These are phyloP conservation scores for Penicillium longicatenatum DNA, from an alignment of 495 filamentous ascomycete species.

Conservation along the genomic window DNA sequence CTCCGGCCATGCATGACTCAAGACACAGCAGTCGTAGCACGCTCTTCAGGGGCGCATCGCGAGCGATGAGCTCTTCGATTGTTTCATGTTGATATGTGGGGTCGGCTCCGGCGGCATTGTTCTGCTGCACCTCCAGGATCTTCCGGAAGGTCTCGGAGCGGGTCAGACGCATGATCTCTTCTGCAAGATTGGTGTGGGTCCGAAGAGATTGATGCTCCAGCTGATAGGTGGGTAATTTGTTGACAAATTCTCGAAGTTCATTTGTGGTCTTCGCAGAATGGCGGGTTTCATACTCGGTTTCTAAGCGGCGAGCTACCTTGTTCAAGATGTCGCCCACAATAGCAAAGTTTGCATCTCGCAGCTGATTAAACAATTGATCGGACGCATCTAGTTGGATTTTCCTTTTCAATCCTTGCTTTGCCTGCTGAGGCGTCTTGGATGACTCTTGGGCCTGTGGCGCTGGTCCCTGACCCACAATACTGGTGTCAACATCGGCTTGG, in stretches of 20 bases:
- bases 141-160: constrained; percentile 84
- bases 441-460: constrained; percentile 54
- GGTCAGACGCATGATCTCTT: constrained; percentile 93
- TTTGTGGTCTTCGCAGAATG: constrained; percentile 84
- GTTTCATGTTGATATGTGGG: constrained; percentile 83
- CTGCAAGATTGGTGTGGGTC: constrained; percentile 86
- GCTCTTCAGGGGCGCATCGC: constrained; percentile 73
- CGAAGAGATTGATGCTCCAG: constrained; percentile 90
- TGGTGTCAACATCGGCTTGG: constrained; percentile 90
- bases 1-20: constrained; percentile 86
- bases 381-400: constrained; percentile 89
- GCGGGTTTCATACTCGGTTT: constrained; percentile 86
- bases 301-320: constrained; percentile 84
- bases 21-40: constrained; percentile 86
- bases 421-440: constrained; percentile 54
- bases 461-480: constrained; percentile 76
- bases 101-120: constrained; percentile 88
- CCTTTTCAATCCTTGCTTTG: constrained; percentile 72
- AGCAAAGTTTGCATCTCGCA: constrained; percentile 93
- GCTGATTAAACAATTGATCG: constrained; percentile 84
- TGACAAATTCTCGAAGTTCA: constrained; percentile 90
- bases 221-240: constrained; percentile 88
- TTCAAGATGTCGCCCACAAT: constrained; percentile 88
- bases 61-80: constrained; percentile 90
- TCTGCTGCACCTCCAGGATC: constrained; percentile 91